Evolutionary conservation across 306 rosid genomes (phyloP).

Genomic region (Corylus avellana): DNA sequence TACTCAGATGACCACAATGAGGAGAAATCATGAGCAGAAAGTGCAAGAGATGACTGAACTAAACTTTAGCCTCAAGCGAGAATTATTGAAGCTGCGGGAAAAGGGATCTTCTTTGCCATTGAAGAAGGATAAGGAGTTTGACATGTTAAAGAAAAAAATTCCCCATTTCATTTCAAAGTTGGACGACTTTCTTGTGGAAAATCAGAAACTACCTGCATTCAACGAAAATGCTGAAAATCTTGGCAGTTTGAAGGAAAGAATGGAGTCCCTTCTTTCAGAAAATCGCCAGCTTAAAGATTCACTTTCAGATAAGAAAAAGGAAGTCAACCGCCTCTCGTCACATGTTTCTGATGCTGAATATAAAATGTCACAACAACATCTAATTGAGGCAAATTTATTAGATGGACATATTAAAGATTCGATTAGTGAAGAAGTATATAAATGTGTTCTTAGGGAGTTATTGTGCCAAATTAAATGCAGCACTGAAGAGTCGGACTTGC

Average conservation of each 20-base stretch:
- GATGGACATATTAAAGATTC: slow-evolving; percentile 54
- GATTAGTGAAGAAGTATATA: slow-evolving; percentile 54
- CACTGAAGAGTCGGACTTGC: slow-evolving; percentile 50
- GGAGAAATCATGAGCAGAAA: slow-evolving; percentile 78
- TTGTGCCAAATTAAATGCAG: slow-evolving; percentile 41
- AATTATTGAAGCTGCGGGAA: slow-evolving; percentile 51
- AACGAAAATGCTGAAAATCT: slow-evolving; percentile 49
- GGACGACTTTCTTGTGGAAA: slow-evolving; percentile 60
- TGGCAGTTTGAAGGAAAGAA: slow-evolving; percentile 56
- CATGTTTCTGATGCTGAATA: slow-evolving; percentile 57
- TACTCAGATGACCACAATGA: slow-evolving; percentile 62
- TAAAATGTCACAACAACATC: slow-evolving; percentile 47
- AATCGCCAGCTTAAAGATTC: slow-evolving; percentile 59
- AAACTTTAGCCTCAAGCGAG: slow-evolving; percentile 55
- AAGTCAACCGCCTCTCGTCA: slow-evolving; percentile 48
- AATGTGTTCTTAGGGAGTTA: slow-evolving; percentile 51
- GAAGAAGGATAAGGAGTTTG: slow-evolving; percentile 80
- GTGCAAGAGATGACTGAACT: slow-evolving; percentile 70
- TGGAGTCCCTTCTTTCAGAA: slow-evolving; percentile 57
- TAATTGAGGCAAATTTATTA: slow-evolving; percentile 42
- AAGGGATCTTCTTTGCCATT: slow-evolving; percentile 46
- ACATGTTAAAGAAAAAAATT: slow-evolving; percentile 64
- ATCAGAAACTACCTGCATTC: slow-evolving; percentile 44
- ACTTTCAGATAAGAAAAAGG: slow-evolving; percentile 56
- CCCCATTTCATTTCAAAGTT: slow-evolving; percentile 61